Base-by-base conservation (phyloP, 1,284 basidiomycete genomes). In the Rhodotorula sp. region DNA sequence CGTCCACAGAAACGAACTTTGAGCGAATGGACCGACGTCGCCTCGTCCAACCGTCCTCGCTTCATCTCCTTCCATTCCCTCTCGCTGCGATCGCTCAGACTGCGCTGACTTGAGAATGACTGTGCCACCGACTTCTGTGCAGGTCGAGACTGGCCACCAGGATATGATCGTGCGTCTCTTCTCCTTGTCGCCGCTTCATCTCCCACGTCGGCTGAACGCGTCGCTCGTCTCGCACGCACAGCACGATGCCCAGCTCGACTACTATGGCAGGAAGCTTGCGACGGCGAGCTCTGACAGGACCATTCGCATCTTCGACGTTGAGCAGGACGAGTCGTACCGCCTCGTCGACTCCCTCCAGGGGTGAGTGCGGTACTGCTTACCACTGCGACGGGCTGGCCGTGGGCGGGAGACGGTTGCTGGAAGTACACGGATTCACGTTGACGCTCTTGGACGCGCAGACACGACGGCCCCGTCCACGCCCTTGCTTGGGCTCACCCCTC, bases 401-500 rank as follows among this genome's bases (percentile, higher is more conserved):
- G 39, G 13, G 39, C 11, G 39, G 13, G 11, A 8, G 11, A 13
- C 39, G 39, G 9, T 17, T 13, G 39, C n/a, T n/a, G n/a, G n/a
- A n/a, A n/a, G n/a, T n/a, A n/a, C n/a, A n/a, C n/a, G n/a, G n/a
- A n/a, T n/a, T n/a, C n/a, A n/a, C n/a, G n/a, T n/a, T n/a, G n/a
- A n/a, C n/a, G n/a, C n/a, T n/a, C n/a, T n/a, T n/a, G n/a, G n/a
- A n/a, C 27, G 7, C 30, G 20, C 66, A 83, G 93, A 61, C 96
- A 98, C 81, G 92, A 93, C 20, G 94, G 94, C 24, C 95, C 95
- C 6, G 93, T 99, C 48, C 98, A 95, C 94, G 94, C 96, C 80
- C 89, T 99, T 59, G 88, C 94, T n/a, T 99, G 95, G 96, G 95
- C 92, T 11, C 94, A 99, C 78, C 95, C 96, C 11, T 94, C 93